Base-by-base conservation (phyloP, 345 rosid genomes). In the Tarenaya hassleriana region DNA sequence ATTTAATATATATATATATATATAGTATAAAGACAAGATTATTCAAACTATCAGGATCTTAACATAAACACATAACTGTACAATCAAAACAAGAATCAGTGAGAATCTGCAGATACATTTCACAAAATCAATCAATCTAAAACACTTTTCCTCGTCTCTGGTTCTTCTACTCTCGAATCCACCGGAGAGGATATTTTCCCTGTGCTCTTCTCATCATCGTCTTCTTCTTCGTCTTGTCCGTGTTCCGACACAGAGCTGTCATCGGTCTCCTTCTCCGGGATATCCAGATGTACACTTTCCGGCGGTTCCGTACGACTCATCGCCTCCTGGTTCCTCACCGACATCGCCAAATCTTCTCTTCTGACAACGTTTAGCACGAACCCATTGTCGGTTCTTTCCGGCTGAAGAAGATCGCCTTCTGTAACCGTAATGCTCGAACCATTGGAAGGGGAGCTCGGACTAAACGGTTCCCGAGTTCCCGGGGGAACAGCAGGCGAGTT, bases 371-470 rank as follows among this genome's bases (percentile, higher is more conserved):
- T 84, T 38, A 91, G 62, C 61, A 91, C 75, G 50, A 91, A 71
- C 20, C 98, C 96, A 7, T 82, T 79, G 17, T 59, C 58, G 13
- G 73, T 70, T 66, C 86, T 80, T 62, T 91, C 95, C 10, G 94
- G 79, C 68, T 87, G 92, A 63, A 87, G 40, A 38, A 91, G 78
- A 74, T 87, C 94, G 19, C 98, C 96, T 77, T 84, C 96, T 8
- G 55, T 57, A 4, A 91, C 98, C 50, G 66, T 61, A 43, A 91
- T 76, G 59, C 96, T 78, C n/a, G 95, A 75, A 55, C 72, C 59
- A 42, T 15, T 73, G 12, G 16, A 7, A 19, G 75, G 27, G 57
- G 47, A 54, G 56, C 67, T 70, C 14, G 50, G 77, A 63, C 38
- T 69, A 38, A 39, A 66, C 16, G 57, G 79, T 63, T 83, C 81